Evolutionary conservation across 768 basidiomycete species (phyloP).

Genomic region (Epithele typhae): DNA sequence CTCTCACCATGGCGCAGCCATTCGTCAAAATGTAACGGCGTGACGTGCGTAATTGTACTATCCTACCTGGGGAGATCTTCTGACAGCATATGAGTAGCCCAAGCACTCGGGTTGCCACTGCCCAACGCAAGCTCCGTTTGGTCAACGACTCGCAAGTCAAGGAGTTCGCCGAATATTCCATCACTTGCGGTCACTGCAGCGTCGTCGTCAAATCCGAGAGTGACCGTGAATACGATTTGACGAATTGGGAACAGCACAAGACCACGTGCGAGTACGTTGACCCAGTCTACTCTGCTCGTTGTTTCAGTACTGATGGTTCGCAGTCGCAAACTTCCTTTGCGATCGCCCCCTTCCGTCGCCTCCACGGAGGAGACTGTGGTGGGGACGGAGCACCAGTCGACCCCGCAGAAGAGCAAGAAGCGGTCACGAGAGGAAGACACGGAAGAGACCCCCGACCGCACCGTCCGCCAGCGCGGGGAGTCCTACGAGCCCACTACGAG

Average conservation of each 20-base stretch:
- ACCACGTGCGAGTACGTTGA: constrained; percentile 38
- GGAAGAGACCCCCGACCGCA: constrained; percentile 29
- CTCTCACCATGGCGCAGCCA: constrained; percentile 54
- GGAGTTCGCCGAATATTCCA: constrained; percentile 37
- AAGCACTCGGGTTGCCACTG: constrained; percentile 53
- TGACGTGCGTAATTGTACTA: constrained; percentile 30
- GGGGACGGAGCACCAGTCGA: constrained; percentile 16
- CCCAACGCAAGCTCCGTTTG: constrained; percentile 56
- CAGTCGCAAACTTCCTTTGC: no score
- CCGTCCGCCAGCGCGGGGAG: constrained; percentile 50
- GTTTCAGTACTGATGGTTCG: no score
- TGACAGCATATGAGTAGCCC: constrained; percentile 33
- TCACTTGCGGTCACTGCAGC: constrained; percentile 52
- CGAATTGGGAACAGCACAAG: constrained; percentile 64
- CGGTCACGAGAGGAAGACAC: constrained; percentile 44
- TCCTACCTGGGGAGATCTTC: neutral
- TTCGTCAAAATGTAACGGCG: constrained; percentile 40
- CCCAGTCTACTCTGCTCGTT: neutral
- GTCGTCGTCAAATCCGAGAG: constrained; percentile 40
- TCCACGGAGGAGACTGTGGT: constrained; percentile 37
- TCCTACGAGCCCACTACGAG: constrained; percentile 38
- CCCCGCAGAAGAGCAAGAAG: constrained; percentile 36
- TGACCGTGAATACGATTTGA: constrained; percentile 54
- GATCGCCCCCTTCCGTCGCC: constrained; percentile 21
- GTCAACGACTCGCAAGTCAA: constrained; percentile 63